Base-by-base conservation (phyloP, 768 basidiomycete genomes). In the Rubroboletus pulcherrimus region DNA sequence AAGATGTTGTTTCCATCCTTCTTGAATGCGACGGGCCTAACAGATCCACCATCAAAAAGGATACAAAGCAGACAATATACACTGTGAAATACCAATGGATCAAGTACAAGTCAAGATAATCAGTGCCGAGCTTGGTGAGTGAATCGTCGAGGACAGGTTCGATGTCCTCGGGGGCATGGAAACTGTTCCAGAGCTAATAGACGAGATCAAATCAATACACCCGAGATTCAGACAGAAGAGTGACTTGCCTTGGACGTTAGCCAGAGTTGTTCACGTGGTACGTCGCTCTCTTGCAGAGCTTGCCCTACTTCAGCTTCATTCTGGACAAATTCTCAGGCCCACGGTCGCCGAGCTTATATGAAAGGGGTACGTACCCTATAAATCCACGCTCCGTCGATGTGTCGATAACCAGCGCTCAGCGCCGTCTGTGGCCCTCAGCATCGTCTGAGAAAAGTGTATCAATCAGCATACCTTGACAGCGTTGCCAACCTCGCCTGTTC, bases 51-150 rank as follows among this genome's bases (percentile, higher is more conserved):
- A 26, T 48, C 54, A 59, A 37, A 35, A 46, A 11, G 15, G 21
- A 26, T 29, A 34, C 3, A 33, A 26, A 21, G 15, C 7, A 26
- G 7, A 35, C 14, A 26, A 33, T n/a, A 55, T 7, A 35, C 6
- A 33, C 5, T 7, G 40, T 33, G 42, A 61, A 73, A 15, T 63
- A 86, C 88, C 88, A 92, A 65, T 91, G 89, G 56, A 91, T 87
- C 48, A 93, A 73, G 66, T 91, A 92, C 46, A 93, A 68, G 67
- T 93, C 90, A 49, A 93, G 77, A 68, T 91, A 91, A 40, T 85
- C 79, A 1, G 81, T 84, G 3, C 80, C 79, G 3, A 91, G 79
- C 59, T 75, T 79, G 9, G 70, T 58, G 8, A 89, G 76, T 0
- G 86, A 83, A 55, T 89, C 84, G 60, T 90, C 85, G 9, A 91